Base-by-base conservation (phyloP, 1,284 basidiomycete genomes). In the Malassezia japonica region DNA sequence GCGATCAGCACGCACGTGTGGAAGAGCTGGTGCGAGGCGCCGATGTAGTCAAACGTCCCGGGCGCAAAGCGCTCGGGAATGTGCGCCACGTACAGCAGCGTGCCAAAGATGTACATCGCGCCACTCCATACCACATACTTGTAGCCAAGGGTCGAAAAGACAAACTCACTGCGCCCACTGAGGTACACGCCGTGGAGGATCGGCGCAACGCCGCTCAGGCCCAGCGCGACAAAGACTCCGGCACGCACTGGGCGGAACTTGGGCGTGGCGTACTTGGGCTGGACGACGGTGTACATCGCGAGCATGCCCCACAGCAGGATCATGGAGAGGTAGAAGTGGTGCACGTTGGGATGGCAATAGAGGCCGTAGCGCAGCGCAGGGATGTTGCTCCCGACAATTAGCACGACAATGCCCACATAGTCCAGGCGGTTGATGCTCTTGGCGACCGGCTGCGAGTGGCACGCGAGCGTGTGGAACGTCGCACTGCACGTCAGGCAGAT, bases 1-100 rank as follows among this genome's bases (percentile, higher is more conserved):
- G 86, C 89, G 21, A 82, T 72, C 38, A 91, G 77, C 23, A 91
- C 87, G 67, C 82, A 83, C 60, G 81, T 68, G 70, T 92, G 89
- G 74, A 94, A 92, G 35, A 68, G 60, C 46, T 68, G 65, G 49
- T 68, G 65, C 36, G 62, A 64, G 5, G 64, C 54, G 6, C 65
- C 81, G 60, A 89, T 79, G 67, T 80, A 79, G 75, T 92, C 87
- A 67, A 89, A 89, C 57, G 75, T 80, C 44, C 87, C 87, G 1
- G 87, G 87, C 9, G 78, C 77, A 57, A 84, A 78, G 25, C 82
- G 77, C 68, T 92, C 88, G 23, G 89, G 88, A 48, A 90, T 79
- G 46, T 87, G 80, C 61, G 83, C 82, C 32, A 86, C 86, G 49
- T 68, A 70, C 21, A 68, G 31, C 9, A 46, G 28, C 0, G 68